Evolutionary conservation across 2,329 filamentous ascomycete genomes (phyloP).

Genomic region (Pseudomassariella vexata): DNA sequence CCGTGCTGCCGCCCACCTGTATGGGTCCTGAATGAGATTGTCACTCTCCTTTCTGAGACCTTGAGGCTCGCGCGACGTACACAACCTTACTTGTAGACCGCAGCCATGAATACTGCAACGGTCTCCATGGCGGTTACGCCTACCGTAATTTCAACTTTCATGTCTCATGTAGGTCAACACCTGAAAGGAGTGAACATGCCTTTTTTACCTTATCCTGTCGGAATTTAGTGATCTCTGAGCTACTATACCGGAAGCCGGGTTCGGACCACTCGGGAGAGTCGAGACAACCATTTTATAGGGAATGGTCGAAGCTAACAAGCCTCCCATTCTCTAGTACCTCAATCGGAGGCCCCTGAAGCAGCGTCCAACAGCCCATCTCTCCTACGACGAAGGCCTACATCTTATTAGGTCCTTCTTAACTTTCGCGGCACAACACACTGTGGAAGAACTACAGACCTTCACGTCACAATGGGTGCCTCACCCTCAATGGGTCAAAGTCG

Average conservation of each 20-base stretch:
- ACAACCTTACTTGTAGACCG: no score
- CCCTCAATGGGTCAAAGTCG: slow-evolving; percentile 79
- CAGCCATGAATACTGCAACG: slow-evolving; percentile 59
- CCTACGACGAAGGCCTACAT: slow-evolving; percentile 88
- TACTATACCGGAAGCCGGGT: no score
- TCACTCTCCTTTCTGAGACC: no score
- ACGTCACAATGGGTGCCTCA: slow-evolving; percentile 87
- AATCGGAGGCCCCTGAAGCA: slow-evolving; percentile 69
- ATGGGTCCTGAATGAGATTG: no score
- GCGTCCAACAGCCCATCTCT: slow-evolving; percentile 84
- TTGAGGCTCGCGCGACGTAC: no score
- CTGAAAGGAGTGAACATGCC: no score
- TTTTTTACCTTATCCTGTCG: no score
- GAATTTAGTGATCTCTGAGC: no score
- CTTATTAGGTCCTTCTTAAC: slow-evolving; percentile 81
- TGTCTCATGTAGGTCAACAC: slow-evolving; percentile 74
- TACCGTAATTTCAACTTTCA: slow-evolving; percentile 77
- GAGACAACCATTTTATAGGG: no score
- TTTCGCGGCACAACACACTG: slow-evolving; percentile 80
- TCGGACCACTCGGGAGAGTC: no score
- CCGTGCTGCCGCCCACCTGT: no score
- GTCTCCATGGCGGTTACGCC: slow-evolving; percentile 82
- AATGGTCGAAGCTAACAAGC: not conserved
- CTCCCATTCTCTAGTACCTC: slow-evolving; percentile 57
- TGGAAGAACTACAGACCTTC: slow-evolving; percentile 90